Percentiles rank a stretch among this genome's conserved stretches.
phyloP scores from a whole-genome alignment of 257 asterid species.

The Lycium barbarum region DNA sequence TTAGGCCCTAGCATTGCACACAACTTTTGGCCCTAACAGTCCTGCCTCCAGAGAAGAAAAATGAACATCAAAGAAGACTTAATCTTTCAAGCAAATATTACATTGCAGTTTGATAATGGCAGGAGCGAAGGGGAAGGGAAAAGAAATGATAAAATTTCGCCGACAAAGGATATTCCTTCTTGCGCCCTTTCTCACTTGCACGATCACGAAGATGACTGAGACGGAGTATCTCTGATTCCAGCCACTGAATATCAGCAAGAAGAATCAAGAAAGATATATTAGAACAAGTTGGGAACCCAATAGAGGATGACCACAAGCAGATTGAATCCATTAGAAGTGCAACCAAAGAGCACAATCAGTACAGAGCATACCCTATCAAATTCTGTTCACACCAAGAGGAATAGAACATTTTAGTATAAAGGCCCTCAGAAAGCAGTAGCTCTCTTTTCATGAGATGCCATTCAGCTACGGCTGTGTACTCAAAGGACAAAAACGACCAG shows the following conservation, averaged over 20 bases:
- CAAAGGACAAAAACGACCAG: not conserved
- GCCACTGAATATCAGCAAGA: slow-evolving; percentile 71
- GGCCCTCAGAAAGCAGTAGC: slow-evolving; percentile 1
- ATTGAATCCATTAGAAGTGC: slow-evolving; percentile 24
- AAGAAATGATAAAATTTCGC: slow-evolving; percentile 23
- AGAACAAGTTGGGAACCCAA: not conserved
- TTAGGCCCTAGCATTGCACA: not conserved
- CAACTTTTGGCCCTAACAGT: not conserved
- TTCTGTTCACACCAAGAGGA: not conserved
- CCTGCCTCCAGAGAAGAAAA: slow-evolving; percentile 11
- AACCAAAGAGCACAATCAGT: not conserved
- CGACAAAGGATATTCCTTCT: slow-evolving; percentile 93
- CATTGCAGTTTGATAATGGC: slow-evolving; percentile 26
- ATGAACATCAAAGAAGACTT: slow-evolving; percentile 2
- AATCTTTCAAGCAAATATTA: not conserved
- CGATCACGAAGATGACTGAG: slow-evolving; percentile 98
- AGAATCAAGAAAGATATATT: slow-evolving; percentile 21
- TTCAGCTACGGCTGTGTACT: not conserved
- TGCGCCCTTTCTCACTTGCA: slow-evolving; percentile 96
- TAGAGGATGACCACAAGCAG: not conserved
- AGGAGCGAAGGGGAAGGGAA: not conserved
- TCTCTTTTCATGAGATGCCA: not conserved
- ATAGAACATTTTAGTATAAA: not conserved
- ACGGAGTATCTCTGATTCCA: slow-evolving; percentile 87
- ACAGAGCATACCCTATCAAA: slow-evolving; percentile 6